Evolutionary conservation across 306 rosid species (phyloP).

Genomic region (Gillenia trifoliata): DNA sequence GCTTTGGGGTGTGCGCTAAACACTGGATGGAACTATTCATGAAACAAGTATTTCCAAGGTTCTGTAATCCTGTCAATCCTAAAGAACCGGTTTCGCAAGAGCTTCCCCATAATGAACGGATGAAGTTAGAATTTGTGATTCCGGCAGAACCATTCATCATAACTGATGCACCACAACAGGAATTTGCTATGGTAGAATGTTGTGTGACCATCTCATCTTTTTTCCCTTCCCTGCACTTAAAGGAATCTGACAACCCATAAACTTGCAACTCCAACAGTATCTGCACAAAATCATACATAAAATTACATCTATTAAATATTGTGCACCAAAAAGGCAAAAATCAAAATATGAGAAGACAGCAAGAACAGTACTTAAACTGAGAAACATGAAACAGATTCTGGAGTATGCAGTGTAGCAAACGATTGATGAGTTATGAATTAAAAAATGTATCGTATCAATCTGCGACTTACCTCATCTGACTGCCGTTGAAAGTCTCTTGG

Average conservation of each 20-base stretch:
- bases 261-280: slow-evolving; percentile 85
- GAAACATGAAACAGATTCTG: not conserved
- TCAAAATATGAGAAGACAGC: not conserved
- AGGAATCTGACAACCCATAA: slow-evolving; percentile 89
- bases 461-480: slow-evolving; percentile 67
- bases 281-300: slow-evolving; percentile 38
- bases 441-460: not conserved
- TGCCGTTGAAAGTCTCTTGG: slow-evolving; percentile 55
- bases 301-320: slow-evolving; percentile 12
- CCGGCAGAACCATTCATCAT: slow-evolving; percentile 64
- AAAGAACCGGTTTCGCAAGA: slow-evolving; percentile 81
- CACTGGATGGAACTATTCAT: slow-evolving; percentile 98
- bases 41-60: slow-evolving; percentile 98
- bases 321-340: slow-evolving; percentile 18
- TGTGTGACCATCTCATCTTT: slow-evolving; percentile 46
- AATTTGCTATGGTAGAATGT: slow-evolving; percentile 23
- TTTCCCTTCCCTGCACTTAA: slow-evolving; percentile 70
- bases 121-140: slow-evolving; percentile 38
- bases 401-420: not conserved
- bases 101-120: slow-evolving; percentile 52
- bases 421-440: not conserved
- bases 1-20: slow-evolving; percentile 93
- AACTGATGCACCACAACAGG: slow-evolving; percentile 38
- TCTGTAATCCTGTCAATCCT: slow-evolving; percentile 90
- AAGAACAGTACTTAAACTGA: not conserved